Conservation (phyloP, 208 protist genomes). For the Trypanosoma lewisi region DNA sequence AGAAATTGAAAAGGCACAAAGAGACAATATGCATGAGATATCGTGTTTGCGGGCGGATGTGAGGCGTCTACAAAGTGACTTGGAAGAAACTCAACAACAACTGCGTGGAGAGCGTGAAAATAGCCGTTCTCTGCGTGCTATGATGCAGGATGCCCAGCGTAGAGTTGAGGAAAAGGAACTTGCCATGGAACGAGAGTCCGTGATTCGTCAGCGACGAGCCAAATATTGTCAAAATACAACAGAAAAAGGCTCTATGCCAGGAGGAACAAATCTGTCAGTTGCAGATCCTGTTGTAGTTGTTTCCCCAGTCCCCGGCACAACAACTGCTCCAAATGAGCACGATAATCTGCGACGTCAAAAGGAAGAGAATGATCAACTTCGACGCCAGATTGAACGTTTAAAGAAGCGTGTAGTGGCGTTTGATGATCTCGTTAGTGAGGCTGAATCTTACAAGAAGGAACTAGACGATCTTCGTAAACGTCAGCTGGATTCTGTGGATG, state of each 20-base stretch:
- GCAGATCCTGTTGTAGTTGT: neutral
- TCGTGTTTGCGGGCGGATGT: slow-evolving; percentile 49
- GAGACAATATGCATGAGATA: slow-evolving; percentile 64
- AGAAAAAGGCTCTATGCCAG: neutral
- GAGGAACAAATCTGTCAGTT: neutral
- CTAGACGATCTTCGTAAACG: slow-evolving; percentile 29
- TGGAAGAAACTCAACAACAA: slow-evolving; percentile 38
- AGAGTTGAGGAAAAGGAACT: slow-evolving; percentile 35
- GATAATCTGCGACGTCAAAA: slow-evolving; percentile 10
- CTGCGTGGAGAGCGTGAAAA: slow-evolving; percentile 53
- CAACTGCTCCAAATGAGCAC: slow-evolving; percentile 12
- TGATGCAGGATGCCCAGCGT: slow-evolving; percentile 38
- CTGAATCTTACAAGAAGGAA: slow-evolving; percentile 38
- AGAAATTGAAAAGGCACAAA: slow-evolving; percentile 53
- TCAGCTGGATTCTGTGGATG: slow-evolving; percentile 10
- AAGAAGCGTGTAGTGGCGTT: slow-evolving; percentile 37
- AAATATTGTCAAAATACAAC: neutral
- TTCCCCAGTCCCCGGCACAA: slow-evolving; percentile 18
- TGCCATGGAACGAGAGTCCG: slow-evolving; percentile 29
- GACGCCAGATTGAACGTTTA: slow-evolving; percentile 25
- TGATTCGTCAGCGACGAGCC: neutral
- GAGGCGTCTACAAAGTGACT: slow-evolving; percentile 48
- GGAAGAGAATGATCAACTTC: slow-evolving; percentile 24
- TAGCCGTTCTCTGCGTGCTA: slow-evolving; percentile 36
- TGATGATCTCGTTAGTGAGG: slow-evolving; percentile 25